Conservation (phyloP, 2,329 filamentous ascomycete species). For the Trichoderma breve region DNA sequence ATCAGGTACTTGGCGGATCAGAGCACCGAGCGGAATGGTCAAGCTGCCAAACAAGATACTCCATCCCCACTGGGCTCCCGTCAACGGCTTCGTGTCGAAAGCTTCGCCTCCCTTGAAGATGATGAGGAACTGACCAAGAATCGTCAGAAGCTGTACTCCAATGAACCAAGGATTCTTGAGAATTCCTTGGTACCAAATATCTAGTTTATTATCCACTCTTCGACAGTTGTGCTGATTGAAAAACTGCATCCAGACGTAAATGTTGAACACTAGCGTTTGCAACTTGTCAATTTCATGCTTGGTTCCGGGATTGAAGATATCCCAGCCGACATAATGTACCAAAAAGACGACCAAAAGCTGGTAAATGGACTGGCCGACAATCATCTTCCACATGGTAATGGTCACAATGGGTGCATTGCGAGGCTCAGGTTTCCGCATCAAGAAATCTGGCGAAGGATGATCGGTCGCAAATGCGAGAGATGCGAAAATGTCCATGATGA, state of each 20-base stretch:
- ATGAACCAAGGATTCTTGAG: conserved; percentile 75
- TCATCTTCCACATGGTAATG: conserved; percentile 86
- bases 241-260: conserved; percentile 87
- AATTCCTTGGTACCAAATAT: conserved; percentile 74
- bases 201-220: conserved; percentile 77
- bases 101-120: conserved; percentile 67
- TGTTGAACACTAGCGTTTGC: conserved; percentile 76
- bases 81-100: conserved; percentile 60
- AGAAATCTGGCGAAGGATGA: conserved; percentile 54
- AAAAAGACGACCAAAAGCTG: conserved; percentile 62
- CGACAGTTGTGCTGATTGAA: conserved; percentile 82
- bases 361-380: conserved; percentile 75
- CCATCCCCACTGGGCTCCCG: conserved; percentile 67
- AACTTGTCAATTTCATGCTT: conserved; percentile 36
- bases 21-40: conserved; percentile 59
- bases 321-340: conserved; percentile 59
- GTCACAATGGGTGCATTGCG: conserved; percentile 73
- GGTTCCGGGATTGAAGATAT: conserved; percentile 54
- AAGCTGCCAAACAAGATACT: conserved; percentile 66
- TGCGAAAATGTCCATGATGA: conserved; percentile 69
- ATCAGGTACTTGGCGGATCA: conserved; percentile 44
- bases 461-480: conserved; percentile 64
- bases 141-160: conserved; percentile 62
- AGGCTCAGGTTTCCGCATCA: conserved; percentile 66
- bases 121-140: conserved; percentile 69